A percentile compares a stretch with the other conserved stretches of the same genome.
phyloP scores from a whole-genome alignment of 2,329 filamentous ascomycete genomes.

The Allantophomopsis cytisporea region DNA sequence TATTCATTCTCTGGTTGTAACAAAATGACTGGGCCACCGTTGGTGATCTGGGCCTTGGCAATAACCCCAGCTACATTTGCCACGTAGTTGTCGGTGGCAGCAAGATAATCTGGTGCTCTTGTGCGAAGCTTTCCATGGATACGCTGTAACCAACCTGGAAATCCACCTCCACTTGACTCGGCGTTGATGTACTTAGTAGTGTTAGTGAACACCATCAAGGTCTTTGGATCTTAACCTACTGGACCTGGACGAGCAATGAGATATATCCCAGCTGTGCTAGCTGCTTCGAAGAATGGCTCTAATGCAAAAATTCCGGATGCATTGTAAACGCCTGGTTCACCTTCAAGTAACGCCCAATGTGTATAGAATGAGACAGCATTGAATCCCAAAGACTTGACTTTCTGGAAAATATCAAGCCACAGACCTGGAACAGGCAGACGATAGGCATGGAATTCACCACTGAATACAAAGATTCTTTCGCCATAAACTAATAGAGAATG shows the following conservation, averaged over 20 bases:
- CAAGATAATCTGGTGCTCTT: slow-evolving; percentile 43
- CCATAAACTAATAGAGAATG: slow-evolving; percentile 48
- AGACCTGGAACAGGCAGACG: slow-evolving; percentile 45
- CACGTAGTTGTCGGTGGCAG: slow-evolving; percentile 50
- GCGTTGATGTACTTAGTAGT: slow-evolving; percentile 57
- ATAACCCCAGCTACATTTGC: slow-evolving; percentile 48
- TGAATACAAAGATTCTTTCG: slow-evolving; percentile 47
- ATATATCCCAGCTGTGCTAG: slow-evolving; percentile 60
- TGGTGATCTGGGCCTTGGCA: slow-evolving; percentile 66
- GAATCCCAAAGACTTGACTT: slow-evolving; percentile 70
- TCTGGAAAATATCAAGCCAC: slow-evolving; percentile 66
- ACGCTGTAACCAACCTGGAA: slow-evolving; percentile 67
- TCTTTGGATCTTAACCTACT: slow-evolving; percentile 8
- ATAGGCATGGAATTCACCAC: slow-evolving; percentile 50
- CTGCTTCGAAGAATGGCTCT: slow-evolving; percentile 65
- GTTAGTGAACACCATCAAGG: slow-evolving; percentile 1
- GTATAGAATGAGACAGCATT: slow-evolving; percentile 70
- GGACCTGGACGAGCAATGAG: slow-evolving; percentile 42
- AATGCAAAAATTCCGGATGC: slow-evolving; percentile 61
- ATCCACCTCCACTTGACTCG: slow-evolving; percentile 63
- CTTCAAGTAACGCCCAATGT: slow-evolving; percentile 68
- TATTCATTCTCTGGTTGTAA: slow-evolving; percentile 80
- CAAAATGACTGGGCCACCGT: slow-evolving; percentile 67
- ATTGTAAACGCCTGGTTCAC: slow-evolving; percentile 53
- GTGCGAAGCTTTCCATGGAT: slow-evolving; percentile 53